Evolutionary conservation across 768 basidiomycete genomes (phyloP).

Genomic region (Tubosaeta brunneosetosa): DNA sequence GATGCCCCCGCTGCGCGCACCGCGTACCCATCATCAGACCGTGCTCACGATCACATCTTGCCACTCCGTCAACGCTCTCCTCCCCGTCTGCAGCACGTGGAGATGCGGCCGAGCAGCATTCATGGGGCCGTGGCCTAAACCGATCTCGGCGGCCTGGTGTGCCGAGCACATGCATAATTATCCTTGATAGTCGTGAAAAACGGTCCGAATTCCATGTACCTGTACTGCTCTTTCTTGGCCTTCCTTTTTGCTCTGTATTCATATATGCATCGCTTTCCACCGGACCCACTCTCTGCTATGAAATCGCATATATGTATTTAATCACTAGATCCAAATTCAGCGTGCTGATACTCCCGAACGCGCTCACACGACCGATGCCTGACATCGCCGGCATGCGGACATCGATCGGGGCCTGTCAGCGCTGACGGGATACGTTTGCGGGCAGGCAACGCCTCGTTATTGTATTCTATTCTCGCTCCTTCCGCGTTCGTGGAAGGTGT

Average conservation of each 20-base stretch:
- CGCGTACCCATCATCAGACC: conserved; percentile 28
- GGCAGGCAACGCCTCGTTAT: neutral
- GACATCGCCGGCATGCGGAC: neutral
- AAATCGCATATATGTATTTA: neutral
- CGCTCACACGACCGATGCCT: neutral
- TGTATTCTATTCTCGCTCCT: neutral
- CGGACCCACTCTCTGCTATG: neutral
- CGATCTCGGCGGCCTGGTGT: conserved; percentile 14
- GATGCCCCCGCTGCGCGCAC: conserved; percentile 25
- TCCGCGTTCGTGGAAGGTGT: no score
- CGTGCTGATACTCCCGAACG: neutral
- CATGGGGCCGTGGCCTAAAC: conserved; percentile 31
- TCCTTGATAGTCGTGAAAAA: neutral
- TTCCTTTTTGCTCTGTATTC: conserved; percentile 22
- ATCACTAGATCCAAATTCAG: neutral
- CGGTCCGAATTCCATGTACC: conserved; percentile 16
- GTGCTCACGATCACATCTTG: conserved; percentile 26
- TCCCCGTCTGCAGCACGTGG: conserved; percentile 30
- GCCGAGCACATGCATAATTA: conserved; percentile 3
- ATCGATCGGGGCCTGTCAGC: neutral
- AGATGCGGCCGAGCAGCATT: conserved; percentile 27
- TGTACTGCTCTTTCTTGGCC: conserved; percentile 26
- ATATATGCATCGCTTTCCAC: conserved; percentile 22
- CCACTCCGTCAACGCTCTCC: conserved; percentile 32
- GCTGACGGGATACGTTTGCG: no score